Base-by-base conservation (phyloP, 306 rosid species). In the Cucurbita ficifolia region DNA sequence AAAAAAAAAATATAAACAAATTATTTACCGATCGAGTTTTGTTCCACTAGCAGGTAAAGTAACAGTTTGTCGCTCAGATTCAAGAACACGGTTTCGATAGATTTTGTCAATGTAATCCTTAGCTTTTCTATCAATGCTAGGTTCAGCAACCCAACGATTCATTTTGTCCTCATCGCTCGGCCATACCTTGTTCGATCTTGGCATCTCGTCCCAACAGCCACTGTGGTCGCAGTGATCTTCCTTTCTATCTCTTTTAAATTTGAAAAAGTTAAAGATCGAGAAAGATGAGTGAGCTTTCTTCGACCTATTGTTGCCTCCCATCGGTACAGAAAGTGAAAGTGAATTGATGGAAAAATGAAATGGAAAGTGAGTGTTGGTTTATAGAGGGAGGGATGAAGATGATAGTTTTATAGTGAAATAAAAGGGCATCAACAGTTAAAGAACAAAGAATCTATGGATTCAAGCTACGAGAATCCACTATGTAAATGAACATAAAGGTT, bases 181-280 rank as follows among this genome's bases (percentile, higher is more conserved):
- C 90, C 89, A 90, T 21, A 88, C 83, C 82, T 74, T 88, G 18
- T 78, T 51, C 5, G 65, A 45, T 62, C 76, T 88, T 10, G 49
- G 5, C 22, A 80, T 75, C 11, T 82, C 87, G 3, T 86, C 84
- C 54, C 86, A 78, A 11, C 4, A 18, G 10, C 19, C 72, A 48
- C n/a, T 0, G 1, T 48, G 7, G 52, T 63, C 69, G 5, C 70
- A 55, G 12, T 70, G 49, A 0, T 24, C 77, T 19, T 51, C 75
- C n/a, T 81, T 75, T 56, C 82, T 71, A 2, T 78, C 64, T 63
- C 58, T 81, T 38, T 60, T 76, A 0, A 88, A 46, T 76, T 80
- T 88, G 83, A 92, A 87, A 70, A 88, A 36, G 81, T 45, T 84
- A 65, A 90, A 88, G 42, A 88, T 21, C 24, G 96, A 87, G 75